These are phyloP conservation scores for Venturia oleaginea DNA, from an alignment of 2,329 filamentous ascomycete genomes.

Conservation along the genomic window DNA sequence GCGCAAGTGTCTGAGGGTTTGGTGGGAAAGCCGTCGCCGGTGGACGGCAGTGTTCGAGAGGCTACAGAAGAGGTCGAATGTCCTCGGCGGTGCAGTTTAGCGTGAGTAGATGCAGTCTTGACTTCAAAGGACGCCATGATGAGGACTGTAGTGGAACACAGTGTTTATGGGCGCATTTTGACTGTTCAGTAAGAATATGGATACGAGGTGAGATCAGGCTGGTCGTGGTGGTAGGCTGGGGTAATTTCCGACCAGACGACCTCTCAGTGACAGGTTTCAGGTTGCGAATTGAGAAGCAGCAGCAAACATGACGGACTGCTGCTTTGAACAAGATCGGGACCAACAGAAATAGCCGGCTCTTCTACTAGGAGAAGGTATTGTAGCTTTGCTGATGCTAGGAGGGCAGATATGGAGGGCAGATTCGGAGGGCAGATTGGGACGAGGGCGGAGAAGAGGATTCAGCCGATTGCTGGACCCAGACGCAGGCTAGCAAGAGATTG, in stretches of 20 bases:
- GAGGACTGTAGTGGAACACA: neutral
- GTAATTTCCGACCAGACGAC: neutral
- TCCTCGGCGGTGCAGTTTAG: constrained; percentile 32
- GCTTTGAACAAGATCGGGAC: neutral
- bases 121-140: constrained; percentile 18
- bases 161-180: neutral
- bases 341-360: neutral
- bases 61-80: constrained; percentile 29
- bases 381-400: neutral
- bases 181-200: neutral
- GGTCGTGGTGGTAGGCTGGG: neutral
- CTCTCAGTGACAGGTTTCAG: neutral
- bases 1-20: neutral
- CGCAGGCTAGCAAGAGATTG: neutral
- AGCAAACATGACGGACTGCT: neutral
- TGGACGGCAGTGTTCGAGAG: constrained; percentile 20
- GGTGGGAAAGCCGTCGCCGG: constrained; percentile 16
- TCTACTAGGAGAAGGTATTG: neutral
- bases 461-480: neutral
- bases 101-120: constrained; percentile 22
- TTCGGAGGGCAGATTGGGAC: too few species aligned
- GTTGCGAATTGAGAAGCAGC: neutral
- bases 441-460: constrained; percentile 2
- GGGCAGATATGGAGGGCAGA: neutral
- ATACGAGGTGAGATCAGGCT: constrained; percentile 2